Base-by-base conservation (phyloP, 192 early-diverging fungal species). In the Spizellomyces punctatus region DNA sequence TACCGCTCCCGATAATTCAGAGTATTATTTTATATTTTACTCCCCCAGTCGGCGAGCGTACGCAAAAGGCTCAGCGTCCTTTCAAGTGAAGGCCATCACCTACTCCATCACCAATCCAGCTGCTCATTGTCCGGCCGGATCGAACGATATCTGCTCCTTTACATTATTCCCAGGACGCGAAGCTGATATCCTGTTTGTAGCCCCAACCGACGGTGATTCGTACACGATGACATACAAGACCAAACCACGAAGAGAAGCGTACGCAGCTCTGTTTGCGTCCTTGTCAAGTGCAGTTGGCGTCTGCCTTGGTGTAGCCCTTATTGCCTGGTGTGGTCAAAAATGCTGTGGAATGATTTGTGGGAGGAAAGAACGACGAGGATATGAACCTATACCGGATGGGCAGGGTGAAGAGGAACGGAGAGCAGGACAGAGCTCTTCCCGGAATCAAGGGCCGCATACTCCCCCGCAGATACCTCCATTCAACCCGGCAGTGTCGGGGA, bases 1-100 rank as follows among this genome's bases (percentile, higher is more conserved):
- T 47, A 58, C 17, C 17, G 55, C 64, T 8, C 56, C 64, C 10
- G 12, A 14, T 5, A 22, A 21, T 6, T 50, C 36, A 8, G 55
- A 43, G 17, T 73, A 66, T 56, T 73, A 66, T 46, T 56, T 73
- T 50, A 44, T 73, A 16, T 73, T 73, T 49, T 73, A 21, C 57
- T 42, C 44, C 6, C 16, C n/a, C 48, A 46, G 22, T 17, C 22
- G 42, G 5, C 44, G 56, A 36, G 19, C 48, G 14, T 22, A 45
- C 10, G 63, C 63, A 10, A 14, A 41, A 10, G 72, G 72, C 10
- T 48, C 10, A 10, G 72, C 64, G 8, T 8, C 19, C 8, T 67
- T 73, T 60, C 17, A 59, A 12, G 64, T 58, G 8, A 46, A 65
- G 8, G 10, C 55, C 12, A 41, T 58, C 55, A 73, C 72, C 6